Conservation (phyloP, 2,329 filamentous ascomycete species). For the Geoglossum cookeanum region DNA sequence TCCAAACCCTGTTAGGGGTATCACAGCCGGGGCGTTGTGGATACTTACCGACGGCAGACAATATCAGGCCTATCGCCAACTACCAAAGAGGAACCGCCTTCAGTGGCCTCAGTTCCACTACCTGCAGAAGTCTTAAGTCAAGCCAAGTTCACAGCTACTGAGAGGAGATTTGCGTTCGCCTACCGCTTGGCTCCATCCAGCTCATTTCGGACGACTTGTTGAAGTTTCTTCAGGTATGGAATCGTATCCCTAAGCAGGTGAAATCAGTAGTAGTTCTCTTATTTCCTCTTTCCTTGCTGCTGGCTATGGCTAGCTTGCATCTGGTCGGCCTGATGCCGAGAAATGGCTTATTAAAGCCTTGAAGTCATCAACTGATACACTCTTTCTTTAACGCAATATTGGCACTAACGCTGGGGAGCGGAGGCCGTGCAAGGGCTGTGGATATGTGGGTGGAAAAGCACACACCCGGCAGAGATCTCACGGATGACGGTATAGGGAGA, state of each 20-base stretch:
- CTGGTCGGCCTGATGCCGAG: no score
- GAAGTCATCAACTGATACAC: no score
- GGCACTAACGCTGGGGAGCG: not conserved
- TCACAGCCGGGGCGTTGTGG: not conserved
- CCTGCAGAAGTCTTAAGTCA: not conserved
- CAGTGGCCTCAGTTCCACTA: not conserved
- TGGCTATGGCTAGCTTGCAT: no score
- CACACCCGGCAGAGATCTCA: not conserved
- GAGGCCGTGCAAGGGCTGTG: not conserved
- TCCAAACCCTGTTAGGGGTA: not conserved
- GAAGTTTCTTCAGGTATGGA: not conserved
- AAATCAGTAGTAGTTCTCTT: not conserved
- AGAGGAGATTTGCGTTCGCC: not conserved
- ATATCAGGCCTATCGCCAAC: conserved; percentile 1
- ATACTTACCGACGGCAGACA: conserved; percentile 5
- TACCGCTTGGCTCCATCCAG: not conserved
- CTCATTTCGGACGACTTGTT: not conserved
- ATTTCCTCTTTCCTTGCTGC: not conserved
- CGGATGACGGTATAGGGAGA: not conserved
- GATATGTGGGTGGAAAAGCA: not conserved
- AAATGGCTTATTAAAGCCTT: no score
- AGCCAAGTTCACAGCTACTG: not conserved
- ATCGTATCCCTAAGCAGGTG: not conserved
- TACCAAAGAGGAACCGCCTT: not conserved
- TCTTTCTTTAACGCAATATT: no score